Evolutionary conservation across 805 yeast genomes (phyloP).

Genomic region (Starmerella geochares): DNA sequence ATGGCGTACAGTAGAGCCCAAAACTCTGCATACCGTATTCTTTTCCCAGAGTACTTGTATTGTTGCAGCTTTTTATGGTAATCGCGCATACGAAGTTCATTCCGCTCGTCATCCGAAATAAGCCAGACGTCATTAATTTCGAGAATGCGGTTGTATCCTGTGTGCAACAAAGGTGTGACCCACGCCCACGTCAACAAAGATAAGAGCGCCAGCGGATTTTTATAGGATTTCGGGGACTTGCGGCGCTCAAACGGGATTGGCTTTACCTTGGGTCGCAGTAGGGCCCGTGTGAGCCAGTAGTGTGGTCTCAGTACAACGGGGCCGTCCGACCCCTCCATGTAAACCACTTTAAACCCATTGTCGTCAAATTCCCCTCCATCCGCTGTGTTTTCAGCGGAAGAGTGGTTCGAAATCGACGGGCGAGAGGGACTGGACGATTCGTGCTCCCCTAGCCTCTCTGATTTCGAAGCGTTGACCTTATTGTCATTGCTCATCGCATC

Average conservation of each 20-base stretch:
- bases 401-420: neutral
- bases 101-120: conserved; percentile 19
- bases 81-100: conserved; percentile 16
- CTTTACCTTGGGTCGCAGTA: conserved; percentile 17
- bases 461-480: neutral
- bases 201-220: conserved; percentile 36
- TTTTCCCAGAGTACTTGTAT: conserved; percentile 7
- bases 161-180: conserved; percentile 41
- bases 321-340: conserved; percentile 13
- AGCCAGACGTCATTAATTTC: conserved; percentile 24
- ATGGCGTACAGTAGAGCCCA: conserved; percentile 24
- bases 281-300: conserved; percentile 9
- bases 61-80: conserved; percentile 16
- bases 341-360: conserved; percentile 8
- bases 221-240: conserved; percentile 22
- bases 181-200: conserved; percentile 44
- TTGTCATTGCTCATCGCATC: neutral
- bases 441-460: neutral
- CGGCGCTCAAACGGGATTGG: conserved; percentile 25
- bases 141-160: conserved; percentile 25
- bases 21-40: conserved; percentile 21
- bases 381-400: neutral
- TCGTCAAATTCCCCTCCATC: neutral
- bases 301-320: conserved; percentile 22
- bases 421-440: neutral